Evolutionary conservation across 768 basidiomycete genomes (phyloP).

Genomic region (Lentinus brumalis): DNA sequence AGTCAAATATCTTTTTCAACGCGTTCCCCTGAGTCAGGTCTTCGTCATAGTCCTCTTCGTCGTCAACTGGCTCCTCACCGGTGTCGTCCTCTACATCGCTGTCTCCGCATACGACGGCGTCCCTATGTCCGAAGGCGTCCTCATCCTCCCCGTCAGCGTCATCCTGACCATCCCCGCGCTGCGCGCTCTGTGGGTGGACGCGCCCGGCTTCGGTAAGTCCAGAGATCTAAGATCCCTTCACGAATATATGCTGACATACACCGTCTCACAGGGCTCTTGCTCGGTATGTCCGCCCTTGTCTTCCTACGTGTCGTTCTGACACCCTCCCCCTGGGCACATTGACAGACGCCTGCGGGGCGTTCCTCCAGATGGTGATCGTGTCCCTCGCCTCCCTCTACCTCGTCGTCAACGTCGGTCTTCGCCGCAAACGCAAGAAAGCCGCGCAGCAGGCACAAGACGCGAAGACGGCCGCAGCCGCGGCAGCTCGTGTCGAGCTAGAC

Average conservation of each 20-base stretch:
- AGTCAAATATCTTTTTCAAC: constrained; percentile 6
- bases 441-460: neutral
- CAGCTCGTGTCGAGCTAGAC: neutral
- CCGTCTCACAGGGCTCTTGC: constrained; percentile 12
- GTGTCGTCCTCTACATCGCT: constrained; percentile 21
- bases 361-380: constrained; percentile 24
- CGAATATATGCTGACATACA: neutral
- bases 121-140: constrained; percentile 16
- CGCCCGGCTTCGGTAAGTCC: constrained; percentile 23
- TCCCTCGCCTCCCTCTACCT: constrained; percentile 23
- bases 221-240: neutral
- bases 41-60: constrained; percentile 22
- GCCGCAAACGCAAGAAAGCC: constrained; percentile 4
- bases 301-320: neutral
- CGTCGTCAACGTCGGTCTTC: constrained; percentile 18
- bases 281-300: constrained; percentile 10
- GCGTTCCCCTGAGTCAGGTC: constrained; percentile 17
- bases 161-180: constrained; percentile 25
- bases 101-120: constrained; percentile 17
- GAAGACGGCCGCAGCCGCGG: neutral
- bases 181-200: constrained; percentile 20
- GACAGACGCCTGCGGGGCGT: constrained; percentile 20
- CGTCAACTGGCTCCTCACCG: constrained; percentile 25
- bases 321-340: neutral
- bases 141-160: constrained; percentile 23